Conservation (phyloP, 192 early-diverging fungal genomes). For the Gorgonomyces haynaldii region DNA sequence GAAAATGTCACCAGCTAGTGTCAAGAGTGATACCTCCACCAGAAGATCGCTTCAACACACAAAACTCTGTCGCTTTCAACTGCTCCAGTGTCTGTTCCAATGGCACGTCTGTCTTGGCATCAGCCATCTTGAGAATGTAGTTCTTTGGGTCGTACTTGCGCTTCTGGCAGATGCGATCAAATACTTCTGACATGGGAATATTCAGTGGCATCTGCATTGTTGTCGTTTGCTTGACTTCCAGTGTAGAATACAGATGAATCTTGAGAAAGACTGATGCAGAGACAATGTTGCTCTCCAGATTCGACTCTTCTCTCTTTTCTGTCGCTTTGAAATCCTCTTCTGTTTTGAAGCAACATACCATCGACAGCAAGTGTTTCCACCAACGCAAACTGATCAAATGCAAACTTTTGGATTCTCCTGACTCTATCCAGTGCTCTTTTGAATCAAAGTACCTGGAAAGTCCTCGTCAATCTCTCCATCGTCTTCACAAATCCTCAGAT, state of each 20-base stretch:
- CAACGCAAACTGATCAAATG: slow-evolving; percentile 85
- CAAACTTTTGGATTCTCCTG: slow-evolving; percentile 71
- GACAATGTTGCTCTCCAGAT: background rate
- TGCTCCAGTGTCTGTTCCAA: slow-evolving; percentile 69
- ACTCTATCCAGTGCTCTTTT: slow-evolving; percentile 73
- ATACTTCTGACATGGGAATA: slow-evolving; percentile 66
- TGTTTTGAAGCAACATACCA: background rate
- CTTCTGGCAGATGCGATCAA: slow-evolving; percentile 77
- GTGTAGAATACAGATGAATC: slow-evolving; percentile 50
- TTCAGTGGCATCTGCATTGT: slow-evolving; percentile 65
- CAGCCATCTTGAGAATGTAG: slow-evolving; percentile 78
- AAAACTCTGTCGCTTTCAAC: slow-evolving; percentile 50
- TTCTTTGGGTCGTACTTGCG: slow-evolving; percentile 73
- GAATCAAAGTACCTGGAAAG: slow-evolving; percentile 59
- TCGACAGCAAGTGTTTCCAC: background rate
- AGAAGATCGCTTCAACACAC: slow-evolving; percentile 54
- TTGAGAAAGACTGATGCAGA: slow-evolving; percentile 33
- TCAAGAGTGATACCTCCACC: slow-evolving; percentile 32
- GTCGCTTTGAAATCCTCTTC: background rate
- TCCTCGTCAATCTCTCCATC: slow-evolving; percentile 95
- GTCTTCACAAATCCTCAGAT: slow-evolving; percentile 84
- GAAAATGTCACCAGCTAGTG: slow-evolving; percentile 42
- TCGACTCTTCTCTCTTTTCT: background rate
- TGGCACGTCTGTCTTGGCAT: slow-evolving; percentile 59
- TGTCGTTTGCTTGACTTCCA: slow-evolving; percentile 83